phyloP scores from a whole-genome alignment of 139 green algal species.

The Closterium sp. region DNA sequence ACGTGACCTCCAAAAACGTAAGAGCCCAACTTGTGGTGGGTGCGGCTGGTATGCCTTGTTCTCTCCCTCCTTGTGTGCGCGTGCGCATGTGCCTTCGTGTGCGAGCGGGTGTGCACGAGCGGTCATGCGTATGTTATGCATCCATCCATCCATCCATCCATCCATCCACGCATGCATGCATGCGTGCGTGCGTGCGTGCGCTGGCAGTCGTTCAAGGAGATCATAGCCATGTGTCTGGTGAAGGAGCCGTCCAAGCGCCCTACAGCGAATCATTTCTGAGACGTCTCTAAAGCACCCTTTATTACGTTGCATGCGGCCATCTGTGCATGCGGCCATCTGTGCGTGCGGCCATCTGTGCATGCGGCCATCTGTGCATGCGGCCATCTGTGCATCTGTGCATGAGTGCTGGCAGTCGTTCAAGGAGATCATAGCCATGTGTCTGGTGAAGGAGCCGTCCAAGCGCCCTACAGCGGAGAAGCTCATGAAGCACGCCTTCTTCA shows the following conservation, averaged over 20 bases:
- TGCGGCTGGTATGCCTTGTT: neutral
- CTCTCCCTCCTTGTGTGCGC: neutral
- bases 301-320: too few relatives aligned
- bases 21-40: too few relatives aligned
- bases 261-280: slow-evolving; percentile 57
- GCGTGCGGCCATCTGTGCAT: too few relatives aligned
- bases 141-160: too few relatives aligned
- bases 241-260: slow-evolving; percentile 90
- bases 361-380: too few relatives aligned
- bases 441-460: slow-evolving; percentile 91
- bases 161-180: too few relatives aligned
- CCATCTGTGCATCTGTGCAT: neutral
- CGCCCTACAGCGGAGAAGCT: slow-evolving; percentile 87
- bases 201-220: slow-evolving; percentile 76
- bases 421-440: slow-evolving; percentile 90
- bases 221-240: slow-evolving; percentile 92
- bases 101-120: too few relatives aligned
- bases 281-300: too few relatives aligned
- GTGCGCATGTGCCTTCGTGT: neutral
- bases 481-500: slow-evolving; percentile 98
- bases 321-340: neutral
- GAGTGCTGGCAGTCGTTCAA: slow-evolving; percentile 64
- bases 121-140: too few relatives aligned
- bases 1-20: too few relatives aligned
- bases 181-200: too few relatives aligned